Evolutionary conservation across 2,329 filamentous ascomycete genomes (phyloP), one percentile per base, ranked within the genome.

Genomic region (Helicocarpus griseus): DNA sequence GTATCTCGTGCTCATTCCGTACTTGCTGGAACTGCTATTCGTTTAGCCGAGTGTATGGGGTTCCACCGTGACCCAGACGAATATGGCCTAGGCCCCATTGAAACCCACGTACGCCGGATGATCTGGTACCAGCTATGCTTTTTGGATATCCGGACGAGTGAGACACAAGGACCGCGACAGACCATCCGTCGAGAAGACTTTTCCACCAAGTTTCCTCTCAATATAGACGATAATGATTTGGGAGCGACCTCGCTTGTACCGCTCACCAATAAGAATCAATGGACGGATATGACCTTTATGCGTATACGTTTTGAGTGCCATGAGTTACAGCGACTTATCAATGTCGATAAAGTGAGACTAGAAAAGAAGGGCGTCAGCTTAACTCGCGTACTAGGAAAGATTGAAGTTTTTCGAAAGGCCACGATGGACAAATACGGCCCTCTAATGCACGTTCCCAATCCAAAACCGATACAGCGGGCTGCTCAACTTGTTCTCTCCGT

Each of bases 81-180:
- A 8, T 88, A 86, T 60, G 80, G 78, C 1, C 75, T 85, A 52
- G 79, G 76, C 2, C 77, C 85, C 0, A 69, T 88, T 2, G 85
- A 89, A 58, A 82, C 81, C 0, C 85, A 89, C 49, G 74, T 88
- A 2, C 79, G 86, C 11, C 79, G 86, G 4, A 69, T 89, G 36
- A 74, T 89, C 31, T 89, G 86, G 86, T 83, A 88, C 62, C 85
- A 89, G 60, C 74, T 90, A 19, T 88, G 84, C 65, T 87, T 87
- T 63, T 73, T 90, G 7, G 86, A 89, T 62, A 78, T 88, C 52
- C 76, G 85, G 36, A 88, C 85, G 0, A 86, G 81, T 60, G 86
- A 89, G 66, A 80, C 82, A 1, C 85, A 87, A 55, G 86, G 85
- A 0, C 86, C 86, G 7, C 76, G 82, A 22, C 83, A 84, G 0